These are phyloP conservation scores for Quercus ilex DNA, from an alignment of 306 rosid genomes.

Conservation along the genomic window DNA sequence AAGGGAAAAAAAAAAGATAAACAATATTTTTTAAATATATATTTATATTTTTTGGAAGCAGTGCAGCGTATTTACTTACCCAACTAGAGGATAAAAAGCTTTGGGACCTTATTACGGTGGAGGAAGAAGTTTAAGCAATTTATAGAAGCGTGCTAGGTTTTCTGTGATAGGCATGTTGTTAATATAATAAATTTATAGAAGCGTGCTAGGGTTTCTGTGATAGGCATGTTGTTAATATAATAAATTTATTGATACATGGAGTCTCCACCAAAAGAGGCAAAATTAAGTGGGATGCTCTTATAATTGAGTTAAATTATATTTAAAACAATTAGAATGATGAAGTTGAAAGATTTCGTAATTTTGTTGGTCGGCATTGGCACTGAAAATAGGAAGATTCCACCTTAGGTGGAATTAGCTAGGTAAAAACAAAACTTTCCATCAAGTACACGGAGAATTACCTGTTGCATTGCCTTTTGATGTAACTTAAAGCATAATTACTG, in stretches of 20 bases:
- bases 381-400: slow-evolving; percentile 4
- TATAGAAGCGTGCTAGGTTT: slow-evolving; percentile 37
- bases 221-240: neutral
- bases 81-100: neutral
- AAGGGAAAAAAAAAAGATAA: neutral
- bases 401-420: neutral
- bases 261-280: too few relatives aligned
- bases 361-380: too few relatives aligned
- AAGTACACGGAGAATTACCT: neutral
- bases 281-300: too few relatives aligned
- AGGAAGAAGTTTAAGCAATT: slow-evolving; percentile 11
- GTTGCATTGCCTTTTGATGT: neutral
- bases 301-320: too few relatives aligned
- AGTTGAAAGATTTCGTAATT: too few relatives aligned
- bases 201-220: neutral
- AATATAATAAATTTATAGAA: slow-evolving; percentile 18
- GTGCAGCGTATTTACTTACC: slow-evolving; percentile 1
- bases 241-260: too few relatives aligned
- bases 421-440: neutral
- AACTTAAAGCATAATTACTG: neutral
- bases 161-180: neutral
- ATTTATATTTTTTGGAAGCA: neutral
- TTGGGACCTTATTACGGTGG: neutral
- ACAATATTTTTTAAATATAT: too few relatives aligned
- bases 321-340: too few relatives aligned